These are phyloP conservation scores for Bipolaris bicolor DNA, from an alignment of 2,329 filamentous ascomycete species.

Conservation along the genomic window DNA sequence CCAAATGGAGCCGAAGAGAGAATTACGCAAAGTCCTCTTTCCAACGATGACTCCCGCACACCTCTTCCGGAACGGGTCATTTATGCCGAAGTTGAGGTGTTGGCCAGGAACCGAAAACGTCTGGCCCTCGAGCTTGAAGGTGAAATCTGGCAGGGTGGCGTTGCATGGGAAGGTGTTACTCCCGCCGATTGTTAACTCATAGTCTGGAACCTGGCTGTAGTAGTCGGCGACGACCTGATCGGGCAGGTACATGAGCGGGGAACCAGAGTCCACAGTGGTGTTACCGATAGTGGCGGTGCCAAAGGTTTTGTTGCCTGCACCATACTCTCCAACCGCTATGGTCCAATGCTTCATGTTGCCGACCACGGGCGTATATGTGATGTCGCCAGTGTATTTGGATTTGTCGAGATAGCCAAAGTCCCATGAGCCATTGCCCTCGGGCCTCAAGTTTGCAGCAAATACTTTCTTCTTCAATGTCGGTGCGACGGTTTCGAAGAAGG, in stretches of 20 bases:
- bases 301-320: neutral
- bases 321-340: neutral
- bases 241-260: neutral
- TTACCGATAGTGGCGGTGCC: neutral
- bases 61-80: neutral
- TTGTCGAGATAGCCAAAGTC: neutral
- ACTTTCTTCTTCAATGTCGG: neutral
- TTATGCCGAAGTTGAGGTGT: neutral
- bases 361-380: neutral
- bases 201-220: neutral
- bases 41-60: neutral
- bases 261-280: neutral
- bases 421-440: neutral
- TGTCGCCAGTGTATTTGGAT: neutral
- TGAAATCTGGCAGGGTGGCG: neutral
- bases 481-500: neutral
- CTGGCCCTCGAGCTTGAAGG: neutral
- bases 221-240: neutral
- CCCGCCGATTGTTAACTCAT: neutral
- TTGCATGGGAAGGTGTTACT: neutral
- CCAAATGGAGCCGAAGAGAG: no score
- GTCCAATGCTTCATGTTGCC: neutral
- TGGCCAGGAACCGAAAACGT: neutral
- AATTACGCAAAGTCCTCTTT: no score
- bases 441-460: neutral